Evolutionary conservation across 805 yeast genomes (phyloP), one percentile per base, ranked within the genome.

Genomic region (Scheffersomyces stipitis): DNA sequence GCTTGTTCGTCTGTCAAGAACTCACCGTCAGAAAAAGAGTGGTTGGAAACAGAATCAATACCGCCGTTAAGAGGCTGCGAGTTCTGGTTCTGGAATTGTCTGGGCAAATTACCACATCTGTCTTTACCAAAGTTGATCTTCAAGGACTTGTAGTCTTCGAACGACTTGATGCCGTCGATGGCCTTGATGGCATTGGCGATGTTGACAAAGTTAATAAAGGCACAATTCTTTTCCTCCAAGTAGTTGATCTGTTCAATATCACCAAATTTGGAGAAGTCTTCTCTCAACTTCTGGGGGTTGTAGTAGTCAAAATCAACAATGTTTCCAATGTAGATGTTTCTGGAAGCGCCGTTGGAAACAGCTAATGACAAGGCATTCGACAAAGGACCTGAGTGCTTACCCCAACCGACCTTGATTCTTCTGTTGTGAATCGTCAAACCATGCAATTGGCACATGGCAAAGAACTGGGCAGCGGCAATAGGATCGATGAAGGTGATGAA

Each of bases 401-500:
- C 99, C 98, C 99, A 91, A 15, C 97, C 96, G 38, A 91, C 89
- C 59, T 86, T 87, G 48, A 91, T 83, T 52, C 90, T 76, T 52
- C 95, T 76, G 58, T 83, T 83, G 56, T 86, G 95, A 42, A 91
- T 84, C 14, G 89, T 78, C 42, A 91, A 70, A 1, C 96, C 96
- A 55, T 89, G 95, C 45, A 89, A 69, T 54, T 88, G 89, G 47
- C 95, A 83, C 86, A 87, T 82, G 6, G 97, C 97, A 62, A 83
- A 91, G 59, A 91, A 91, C 63, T 91, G 98, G 1, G 96, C 96
- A 1, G 98, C 98, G 2, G 97, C 96, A 36, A 91, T 85, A 18
- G 98, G 96, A 57, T 93, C 98, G 46, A 91, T 83, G 58, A 93
- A 91, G 10, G 98, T 91, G 35, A 93, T 86, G 58, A 93, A 93